phyloP scores from a whole-genome alignment of 75 land plant genomes.

The Gnetum montanum region DNA sequence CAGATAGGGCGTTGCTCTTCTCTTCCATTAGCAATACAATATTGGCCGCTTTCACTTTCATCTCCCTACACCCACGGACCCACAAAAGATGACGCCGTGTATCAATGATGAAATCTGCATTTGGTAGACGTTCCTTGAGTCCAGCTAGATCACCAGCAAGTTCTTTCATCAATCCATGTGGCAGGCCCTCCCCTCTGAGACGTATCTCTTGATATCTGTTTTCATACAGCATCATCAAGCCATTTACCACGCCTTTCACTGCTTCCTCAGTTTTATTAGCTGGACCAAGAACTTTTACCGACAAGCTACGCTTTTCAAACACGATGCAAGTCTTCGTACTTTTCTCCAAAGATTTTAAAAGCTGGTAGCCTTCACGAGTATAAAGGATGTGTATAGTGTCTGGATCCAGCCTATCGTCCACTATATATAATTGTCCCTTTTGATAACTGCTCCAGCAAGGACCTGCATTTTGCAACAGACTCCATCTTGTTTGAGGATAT shows the following conservation, averaged over 20 bases:
- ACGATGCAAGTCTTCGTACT: slow-evolving; percentile 56
- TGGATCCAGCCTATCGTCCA: slow-evolving; percentile 31
- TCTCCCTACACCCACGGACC: slow-evolving; percentile 36
- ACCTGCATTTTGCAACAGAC: slow-evolving; percentile 52
- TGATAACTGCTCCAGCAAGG: slow-evolving; percentile 49
- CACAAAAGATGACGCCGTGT: slow-evolving; percentile 41
- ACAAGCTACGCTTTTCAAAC: slow-evolving; percentile 35
- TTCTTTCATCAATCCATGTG: slow-evolving; percentile 53
- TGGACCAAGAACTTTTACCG: slow-evolving; percentile 47
- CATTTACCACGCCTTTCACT: slow-evolving; percentile 22
- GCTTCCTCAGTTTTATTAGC: slow-evolving; percentile 20
- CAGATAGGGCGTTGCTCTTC: slow-evolving; percentile 52
- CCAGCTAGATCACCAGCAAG: slow-evolving; percentile 59
- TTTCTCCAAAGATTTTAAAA: slow-evolving; percentile 28
- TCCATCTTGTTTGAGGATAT: slow-evolving; percentile 54
- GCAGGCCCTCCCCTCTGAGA: slow-evolving; percentile 41
- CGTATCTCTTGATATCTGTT: slow-evolving; percentile 39
- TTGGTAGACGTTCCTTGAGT: slow-evolving; percentile 42
- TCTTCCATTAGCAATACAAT: slow-evolving; percentile 13
- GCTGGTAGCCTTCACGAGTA: slow-evolving; percentile 43
- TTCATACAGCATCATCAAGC: slow-evolving; percentile 33
- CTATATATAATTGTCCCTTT: slow-evolving; percentile 43
- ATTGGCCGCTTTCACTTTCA: slow-evolving; percentile 35
- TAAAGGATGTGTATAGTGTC: slow-evolving; percentile 30
- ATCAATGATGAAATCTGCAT: slow-evolving; percentile 31